A percentile compares a stretch with the other conserved stretches of the same genome.
Conservation (phyloP, 768 basidiomycete genomes). For the Xerocomellus amylosporus region DNA sequence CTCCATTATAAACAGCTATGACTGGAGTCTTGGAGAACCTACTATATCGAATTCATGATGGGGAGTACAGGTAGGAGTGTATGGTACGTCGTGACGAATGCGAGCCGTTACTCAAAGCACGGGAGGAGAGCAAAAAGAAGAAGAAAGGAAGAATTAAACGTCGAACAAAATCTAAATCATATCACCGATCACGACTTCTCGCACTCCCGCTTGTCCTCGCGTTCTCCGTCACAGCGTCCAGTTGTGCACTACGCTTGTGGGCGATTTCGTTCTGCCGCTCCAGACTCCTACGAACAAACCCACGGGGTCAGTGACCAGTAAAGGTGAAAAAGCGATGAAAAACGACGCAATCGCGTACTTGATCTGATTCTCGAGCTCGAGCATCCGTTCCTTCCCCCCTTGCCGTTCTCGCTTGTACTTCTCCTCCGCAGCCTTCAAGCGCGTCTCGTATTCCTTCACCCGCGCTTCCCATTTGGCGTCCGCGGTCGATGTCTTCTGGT, state of each 20-base stretch:
- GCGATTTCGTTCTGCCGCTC: conserved; percentile 77
- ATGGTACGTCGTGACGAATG: conserved; percentile 16
- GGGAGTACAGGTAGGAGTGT: conserved; percentile 12
- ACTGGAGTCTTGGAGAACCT: too few relatives aligned
- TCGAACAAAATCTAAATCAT: neutral
- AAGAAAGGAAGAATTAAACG: neutral
- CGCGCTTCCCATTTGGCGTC: conserved; percentile 93
- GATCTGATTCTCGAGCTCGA: conserved; percentile 67
- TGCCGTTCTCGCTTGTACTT: conserved; percentile 91
- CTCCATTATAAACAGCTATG: too few relatives aligned
- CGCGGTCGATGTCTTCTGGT: conserved; percentile 65
- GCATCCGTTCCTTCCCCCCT: conserved; percentile 83
- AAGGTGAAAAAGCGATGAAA: neutral
- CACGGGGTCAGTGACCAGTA: neutral
- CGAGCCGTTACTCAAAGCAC: conserved; percentile 11
- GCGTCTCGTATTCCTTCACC: conserved; percentile 87
- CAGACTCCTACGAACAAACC: conserved; percentile 48
- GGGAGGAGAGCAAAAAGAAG: neutral
- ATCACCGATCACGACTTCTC: conserved; percentile 22
- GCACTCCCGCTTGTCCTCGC: conserved; percentile 16
- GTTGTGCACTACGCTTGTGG: conserved; percentile 58
- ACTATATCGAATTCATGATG: neutral
- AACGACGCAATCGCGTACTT: conserved; percentile 54
- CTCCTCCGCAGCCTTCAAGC: conserved; percentile 83
- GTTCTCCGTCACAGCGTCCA: conserved; percentile 33